Evolutionary conservation across 2,329 filamentous ascomycete species (phyloP).

Genomic region (Colletotrichum musicola): DNA sequence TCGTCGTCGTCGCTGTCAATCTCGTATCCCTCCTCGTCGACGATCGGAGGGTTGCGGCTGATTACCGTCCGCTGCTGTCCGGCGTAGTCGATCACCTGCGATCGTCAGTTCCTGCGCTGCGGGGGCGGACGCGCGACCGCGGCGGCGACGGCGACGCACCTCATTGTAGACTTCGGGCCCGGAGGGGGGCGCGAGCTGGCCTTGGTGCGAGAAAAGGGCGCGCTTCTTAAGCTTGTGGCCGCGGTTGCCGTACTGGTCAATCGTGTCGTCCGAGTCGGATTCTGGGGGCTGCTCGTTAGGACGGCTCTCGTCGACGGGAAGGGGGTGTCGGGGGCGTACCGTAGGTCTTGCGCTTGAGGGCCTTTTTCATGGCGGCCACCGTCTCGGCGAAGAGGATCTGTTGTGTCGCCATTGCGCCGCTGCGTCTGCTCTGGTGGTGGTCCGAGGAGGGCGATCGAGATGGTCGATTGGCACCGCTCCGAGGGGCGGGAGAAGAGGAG

Average conservation of each 20-base stretch:
- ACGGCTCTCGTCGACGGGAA: constrained; percentile 3
- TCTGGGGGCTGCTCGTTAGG: constrained; percentile 60
- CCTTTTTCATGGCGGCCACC: constrained; percentile 76
- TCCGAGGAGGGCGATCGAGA: constrained; percentile 29
- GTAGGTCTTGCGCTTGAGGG: constrained; percentile 73
- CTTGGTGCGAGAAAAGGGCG: constrained; percentile 77
- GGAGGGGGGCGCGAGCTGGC: constrained; percentile 74
- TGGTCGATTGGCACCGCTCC: constrained; percentile 12
- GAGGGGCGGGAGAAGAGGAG: constrained; percentile 9
- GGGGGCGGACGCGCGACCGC: neutral
- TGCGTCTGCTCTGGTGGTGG: constrained; percentile 21
- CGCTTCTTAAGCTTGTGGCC: constrained; percentile 84
- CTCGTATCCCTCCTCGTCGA: constrained; percentile 84
- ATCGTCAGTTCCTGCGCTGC: constrained; percentile 13
- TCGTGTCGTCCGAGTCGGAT: constrained; percentile 81
- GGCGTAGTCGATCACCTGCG: constrained; percentile 77
- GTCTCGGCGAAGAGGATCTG: constrained; percentile 75
- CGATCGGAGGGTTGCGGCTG: constrained; percentile 76
- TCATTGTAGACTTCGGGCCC: constrained; percentile 79
- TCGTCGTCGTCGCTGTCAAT: constrained; percentile 80
- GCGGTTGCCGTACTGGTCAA: constrained; percentile 78
- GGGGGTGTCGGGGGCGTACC: constrained; percentile 55
- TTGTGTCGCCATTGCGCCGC: constrained; percentile 59
- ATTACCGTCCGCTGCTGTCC: constrained; percentile 81
- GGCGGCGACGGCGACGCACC: constrained; percentile 57